phyloP scores from a whole-genome alignment of 2,329 filamentous ascomycete species.

The Ascochyta viciae-villosae region DNA sequence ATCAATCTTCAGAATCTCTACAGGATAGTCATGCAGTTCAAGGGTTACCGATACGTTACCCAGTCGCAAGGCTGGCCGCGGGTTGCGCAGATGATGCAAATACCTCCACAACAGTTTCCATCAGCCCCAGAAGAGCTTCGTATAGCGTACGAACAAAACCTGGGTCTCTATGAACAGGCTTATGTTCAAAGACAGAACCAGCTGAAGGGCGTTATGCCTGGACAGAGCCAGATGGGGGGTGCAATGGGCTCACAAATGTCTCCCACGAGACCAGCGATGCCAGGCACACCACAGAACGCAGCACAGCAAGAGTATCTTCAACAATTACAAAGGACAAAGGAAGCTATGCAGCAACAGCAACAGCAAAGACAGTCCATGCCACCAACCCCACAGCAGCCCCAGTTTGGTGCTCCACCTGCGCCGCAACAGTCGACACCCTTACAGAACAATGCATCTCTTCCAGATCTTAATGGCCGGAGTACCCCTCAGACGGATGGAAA shows the following conservation, averaged over 20 bases:
- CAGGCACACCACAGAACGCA: constrained; percentile 50
- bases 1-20: constrained; percentile 82
- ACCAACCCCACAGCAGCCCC: constrained; percentile 50
- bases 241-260: constrained; percentile 42
- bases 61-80: constrained; percentile 75
- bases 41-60: constrained; percentile 78
- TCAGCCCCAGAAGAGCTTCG: constrained; percentile 73
- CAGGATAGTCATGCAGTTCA: constrained; percentile 75
- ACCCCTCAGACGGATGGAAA: constrained; percentile 53
- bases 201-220: constrained; percentile 48
- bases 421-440: constrained; percentile 52
- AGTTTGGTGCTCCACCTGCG: constrained; percentile 39
- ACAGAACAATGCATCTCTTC: constrained; percentile 58
- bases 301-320: constrained; percentile 57
- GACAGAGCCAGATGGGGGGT: constrained; percentile 31
- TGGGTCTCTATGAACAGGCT: constrained; percentile 77
- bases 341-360: constrained; percentile 45
- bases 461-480: constrained; percentile 52
- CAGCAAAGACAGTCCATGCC: constrained; percentile 35
- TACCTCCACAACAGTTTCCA: constrained; percentile 57
- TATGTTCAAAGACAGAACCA: constrained; percentile 64
- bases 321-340: constrained; percentile 51
- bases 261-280: constrained; percentile 42
- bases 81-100: constrained; percentile 64
- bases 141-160: constrained; percentile 75